These are phyloP conservation scores for Leishmania guyanensis DNA, from an alignment of 208 protist species.

Conservation along the genomic window DNA sequence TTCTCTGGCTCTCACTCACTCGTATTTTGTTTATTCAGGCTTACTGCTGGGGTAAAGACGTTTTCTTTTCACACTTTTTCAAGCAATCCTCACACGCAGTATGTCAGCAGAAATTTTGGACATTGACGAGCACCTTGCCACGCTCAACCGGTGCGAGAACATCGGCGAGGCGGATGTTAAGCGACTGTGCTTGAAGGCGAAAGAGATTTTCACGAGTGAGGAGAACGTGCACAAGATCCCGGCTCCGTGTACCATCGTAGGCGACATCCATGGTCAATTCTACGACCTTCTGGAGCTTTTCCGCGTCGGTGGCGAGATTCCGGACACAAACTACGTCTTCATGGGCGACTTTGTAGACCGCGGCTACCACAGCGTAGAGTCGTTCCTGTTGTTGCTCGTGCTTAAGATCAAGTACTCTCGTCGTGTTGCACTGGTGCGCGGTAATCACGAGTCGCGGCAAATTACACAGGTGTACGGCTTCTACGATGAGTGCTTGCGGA, in stretches of 20 bases:
- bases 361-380: constrained; percentile 98
- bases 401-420: constrained; percentile 97
- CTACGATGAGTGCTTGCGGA: constrained; percentile 99
- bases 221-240: constrained; percentile 92
- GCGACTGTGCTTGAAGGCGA: constrained; percentile 82
- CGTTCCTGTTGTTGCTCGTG: constrained; percentile 97
- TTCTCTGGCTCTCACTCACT: background rate
- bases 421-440: constrained; percentile 96
- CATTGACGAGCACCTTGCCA: constrained; percentile 97
- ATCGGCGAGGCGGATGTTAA: constrained; percentile 94
- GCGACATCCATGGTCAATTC: constrained; percentile 96
- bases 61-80: background rate
- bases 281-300: constrained; percentile 98
- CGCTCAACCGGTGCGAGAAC: constrained; percentile 94
- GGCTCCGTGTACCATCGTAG: constrained; percentile 93
- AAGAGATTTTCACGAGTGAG: constrained; percentile 86
- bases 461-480: constrained; percentile 99
- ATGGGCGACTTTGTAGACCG: constrained; percentile 99
- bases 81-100: background rate
- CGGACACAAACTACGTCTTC: constrained; percentile 97
- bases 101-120: constrained; percentile 61
- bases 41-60: background rate
- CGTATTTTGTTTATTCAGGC: background rate
- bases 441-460: constrained; percentile 96
- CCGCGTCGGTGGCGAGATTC: constrained; percentile 95